Percentiles rank a stretch among this genome's conserved stretches.
Evolutionary conservation across 1,284 basidiomycete species (phyloP).

Genomic region (Puccinia coronata): DNA sequence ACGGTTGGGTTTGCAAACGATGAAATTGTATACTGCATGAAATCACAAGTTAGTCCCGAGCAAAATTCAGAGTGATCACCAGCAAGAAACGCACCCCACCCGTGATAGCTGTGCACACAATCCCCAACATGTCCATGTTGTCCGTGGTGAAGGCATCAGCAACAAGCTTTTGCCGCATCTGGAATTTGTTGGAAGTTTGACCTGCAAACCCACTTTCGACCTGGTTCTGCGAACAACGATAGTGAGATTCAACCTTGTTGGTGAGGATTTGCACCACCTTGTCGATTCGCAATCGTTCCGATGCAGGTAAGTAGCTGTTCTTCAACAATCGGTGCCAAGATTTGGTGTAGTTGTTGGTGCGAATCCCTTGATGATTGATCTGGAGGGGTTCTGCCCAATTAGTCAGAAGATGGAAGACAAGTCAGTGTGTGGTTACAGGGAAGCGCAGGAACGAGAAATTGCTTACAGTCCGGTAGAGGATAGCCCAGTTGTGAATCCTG

Average conservation of each 20-base stretch:
- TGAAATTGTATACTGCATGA: too few species aligned
- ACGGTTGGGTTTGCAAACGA: too few species aligned
- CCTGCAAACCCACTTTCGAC: not conserved
- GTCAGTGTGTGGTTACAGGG: too few species aligned
- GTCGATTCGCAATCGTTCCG: not conserved
- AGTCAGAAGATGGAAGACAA: not conserved
- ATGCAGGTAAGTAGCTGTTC: not conserved
- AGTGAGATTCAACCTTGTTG: not conserved
- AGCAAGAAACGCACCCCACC: too few species aligned
- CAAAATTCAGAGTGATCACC: too few species aligned
- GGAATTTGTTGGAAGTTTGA: not conserved
- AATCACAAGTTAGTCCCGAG: too few species aligned
- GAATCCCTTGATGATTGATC: not conserved
- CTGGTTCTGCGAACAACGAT: not conserved
- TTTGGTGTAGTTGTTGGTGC: conserved; percentile 6
- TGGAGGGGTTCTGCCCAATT: not conserved
- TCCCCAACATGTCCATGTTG: too few species aligned
- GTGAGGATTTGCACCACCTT: not conserved
- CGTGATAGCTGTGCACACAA: too few species aligned
- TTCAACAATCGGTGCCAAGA: not conserved
- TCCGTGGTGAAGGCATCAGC: too few species aligned
- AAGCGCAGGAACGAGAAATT: too few species aligned
- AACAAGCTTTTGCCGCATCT: too few species aligned
- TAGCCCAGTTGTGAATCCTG: not conserved
- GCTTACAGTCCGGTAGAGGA: not conserved